phyloP scores from a whole-genome alignment of 164 flowering plant genomes.

The Piper betle region DNA sequence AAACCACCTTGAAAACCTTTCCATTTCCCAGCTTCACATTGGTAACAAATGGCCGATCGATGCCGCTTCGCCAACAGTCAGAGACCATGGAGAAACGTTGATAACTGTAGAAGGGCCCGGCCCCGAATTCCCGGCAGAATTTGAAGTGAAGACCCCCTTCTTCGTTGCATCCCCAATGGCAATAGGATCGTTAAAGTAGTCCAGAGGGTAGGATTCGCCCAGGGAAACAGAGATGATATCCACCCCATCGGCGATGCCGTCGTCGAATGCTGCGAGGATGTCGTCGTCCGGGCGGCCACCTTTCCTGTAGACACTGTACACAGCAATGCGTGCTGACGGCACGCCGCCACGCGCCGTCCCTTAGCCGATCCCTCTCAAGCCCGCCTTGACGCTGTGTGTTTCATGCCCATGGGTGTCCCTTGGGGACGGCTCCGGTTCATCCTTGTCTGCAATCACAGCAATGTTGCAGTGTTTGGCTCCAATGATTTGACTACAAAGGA shows the following conservation, averaged over 20 bases:
- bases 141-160: conserved; percentile 39
- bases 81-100: conserved; percentile 42
- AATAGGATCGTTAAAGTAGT: conserved; percentile 25
- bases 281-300: conserved; percentile 30
- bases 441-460: background rate
- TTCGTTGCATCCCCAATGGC: conserved; percentile 50
- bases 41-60: conserved; percentile 33
- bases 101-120: conserved; percentile 18
- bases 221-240: conserved; percentile 61
- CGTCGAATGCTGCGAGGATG: conserved; percentile 49
- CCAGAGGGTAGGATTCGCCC: conserved; percentile 9
- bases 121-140: conserved; percentile 47
- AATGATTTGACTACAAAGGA: conserved; percentile 19
- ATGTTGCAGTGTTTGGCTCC: conserved; percentile 38
- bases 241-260: conserved; percentile 62
- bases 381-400: background rate
- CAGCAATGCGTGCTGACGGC: conserved; percentile 43
- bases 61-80: conserved; percentile 50
- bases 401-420: conserved; percentile 5
- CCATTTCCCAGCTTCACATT: conserved; percentile 33
- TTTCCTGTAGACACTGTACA: conserved; percentile 43
- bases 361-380: conserved; percentile 24
- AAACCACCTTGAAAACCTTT: conserved; percentile 25
- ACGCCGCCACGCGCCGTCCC: conserved; percentile 57
- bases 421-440: conserved; percentile 11